Conservation (phyloP, 345 rosid genomes). For the Kandelia obovata region DNA sequence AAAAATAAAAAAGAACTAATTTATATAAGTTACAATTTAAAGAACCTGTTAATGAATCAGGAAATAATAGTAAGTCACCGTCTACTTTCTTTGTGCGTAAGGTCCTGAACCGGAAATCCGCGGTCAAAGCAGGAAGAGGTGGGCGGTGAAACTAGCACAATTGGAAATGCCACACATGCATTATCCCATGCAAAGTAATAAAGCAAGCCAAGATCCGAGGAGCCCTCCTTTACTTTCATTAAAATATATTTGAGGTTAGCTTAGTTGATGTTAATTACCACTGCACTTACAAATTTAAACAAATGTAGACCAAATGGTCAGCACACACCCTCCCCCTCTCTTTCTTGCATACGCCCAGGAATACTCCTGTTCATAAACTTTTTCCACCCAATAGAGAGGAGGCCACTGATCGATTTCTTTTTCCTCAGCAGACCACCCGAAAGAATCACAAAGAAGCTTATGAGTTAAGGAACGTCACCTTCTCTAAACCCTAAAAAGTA, state of each 20-base stretch:
- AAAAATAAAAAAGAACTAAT: too few relatives aligned
- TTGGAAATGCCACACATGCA: too few relatives aligned
- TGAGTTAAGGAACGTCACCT: slow-evolving; percentile 40
- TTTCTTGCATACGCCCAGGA: background rate
- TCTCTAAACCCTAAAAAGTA: slow-evolving; percentile 54
- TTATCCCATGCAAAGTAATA: background rate
- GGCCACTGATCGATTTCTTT: slow-evolving; percentile 15
- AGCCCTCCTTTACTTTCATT: slow-evolving; percentile 24
- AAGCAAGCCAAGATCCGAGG: slow-evolving; percentile 7
- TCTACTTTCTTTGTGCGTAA: too few relatives aligned
- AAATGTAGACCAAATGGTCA: slow-evolving; percentile 4
- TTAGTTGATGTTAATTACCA: background rate
- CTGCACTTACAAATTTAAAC: background rate
- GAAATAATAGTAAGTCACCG: too few relatives aligned
- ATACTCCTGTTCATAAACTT: slow-evolving; percentile 14
- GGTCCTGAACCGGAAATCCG: too few relatives aligned
- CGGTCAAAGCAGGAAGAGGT: too few relatives aligned
- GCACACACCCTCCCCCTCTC: slow-evolving; percentile 4
- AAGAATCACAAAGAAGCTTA: slow-evolving; percentile 32
- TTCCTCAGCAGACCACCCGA: slow-evolving; percentile 3
- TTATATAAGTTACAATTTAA: too few relatives aligned
- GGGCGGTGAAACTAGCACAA: too few relatives aligned
- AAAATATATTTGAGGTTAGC: background rate
- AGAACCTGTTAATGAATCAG: too few relatives aligned
- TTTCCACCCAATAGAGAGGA: slow-evolving; percentile 19